Evolutionary conservation across 2,329 filamentous ascomycete genomes (phyloP).

Genomic region (Beauveria sp.): DNA sequence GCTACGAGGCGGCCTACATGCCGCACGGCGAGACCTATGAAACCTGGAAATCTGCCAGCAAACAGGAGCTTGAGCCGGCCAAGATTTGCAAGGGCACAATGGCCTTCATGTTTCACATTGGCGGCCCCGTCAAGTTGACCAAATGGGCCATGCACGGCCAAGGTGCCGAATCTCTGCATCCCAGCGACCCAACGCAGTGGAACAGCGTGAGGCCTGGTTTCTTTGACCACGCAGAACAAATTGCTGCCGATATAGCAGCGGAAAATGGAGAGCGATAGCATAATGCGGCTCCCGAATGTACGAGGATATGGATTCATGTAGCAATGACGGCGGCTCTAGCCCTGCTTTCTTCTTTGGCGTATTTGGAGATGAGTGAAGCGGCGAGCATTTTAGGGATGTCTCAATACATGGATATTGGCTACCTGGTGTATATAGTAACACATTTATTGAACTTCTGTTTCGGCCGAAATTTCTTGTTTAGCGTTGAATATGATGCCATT

Average conservation of each 20-base stretch:
- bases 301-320: background rate
- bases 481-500: background rate
- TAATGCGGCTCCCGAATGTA: no score
- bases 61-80: slow-evolving; percentile 29
- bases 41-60: slow-evolving; percentile 21
- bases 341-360: background rate
- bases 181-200: slow-evolving; percentile 16
- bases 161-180: slow-evolving; percentile 15
- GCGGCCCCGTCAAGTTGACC: slow-evolving; percentile 19
- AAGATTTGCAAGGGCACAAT: slow-evolving; percentile 38
- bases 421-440: background rate
- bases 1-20: slow-evolving; percentile 27
- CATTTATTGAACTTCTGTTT: background rate
- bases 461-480: background rate
- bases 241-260: slow-evolving; percentile 18
- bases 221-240: slow-evolving; percentile 20
- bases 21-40: slow-evolving; percentile 28
- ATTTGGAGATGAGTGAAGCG: background rate
- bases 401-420: background rate
- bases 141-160: slow-evolving; percentile 19
- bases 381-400: background rate
- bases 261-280: background rate
- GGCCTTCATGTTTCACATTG: slow-evolving; percentile 40
- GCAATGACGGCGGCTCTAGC: background rate
- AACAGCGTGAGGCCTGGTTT: slow-evolving; percentile 20